A percentile compares a stretch with the other conserved stretches of the same genome.
These are phyloP conservation scores for Peribolospora kevripleyi DNA, from an alignment of 768 basidiomycete species.

Conservation along the genomic window DNA sequence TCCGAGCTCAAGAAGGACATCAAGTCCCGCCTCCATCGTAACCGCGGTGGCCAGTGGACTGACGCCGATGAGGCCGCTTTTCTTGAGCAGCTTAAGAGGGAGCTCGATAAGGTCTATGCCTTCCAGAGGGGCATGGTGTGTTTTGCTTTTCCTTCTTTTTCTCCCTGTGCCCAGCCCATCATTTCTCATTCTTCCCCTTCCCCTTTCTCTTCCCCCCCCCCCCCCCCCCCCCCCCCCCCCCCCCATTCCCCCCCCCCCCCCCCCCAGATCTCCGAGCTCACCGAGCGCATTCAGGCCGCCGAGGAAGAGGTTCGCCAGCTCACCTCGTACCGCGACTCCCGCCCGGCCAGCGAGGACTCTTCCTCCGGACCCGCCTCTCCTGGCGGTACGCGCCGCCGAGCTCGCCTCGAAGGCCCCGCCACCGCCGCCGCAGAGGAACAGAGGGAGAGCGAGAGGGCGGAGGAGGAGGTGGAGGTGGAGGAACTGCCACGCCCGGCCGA, in stretches of 20 bases:
- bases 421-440: conserved; percentile 51
- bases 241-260: background rate
- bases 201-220: background rate
- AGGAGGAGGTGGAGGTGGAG: conserved; percentile 10
- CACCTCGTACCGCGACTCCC: conserved; percentile 27
- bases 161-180: background rate
- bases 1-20: conserved; percentile 69
- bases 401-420: conserved; percentile 23
- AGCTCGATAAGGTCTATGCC: conserved; percentile 79
- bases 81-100: conserved; percentile 28
- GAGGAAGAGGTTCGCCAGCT: conserved; percentile 58
- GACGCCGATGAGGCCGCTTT: conserved; percentile 62
- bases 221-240: background rate
- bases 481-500: conserved; percentile 4
- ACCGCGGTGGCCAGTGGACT: conserved; percentile 31
- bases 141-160: conserved; percentile 1
- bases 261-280: conserved; percentile 49
- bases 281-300: conserved; percentile 53
- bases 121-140: conserved; percentile 72
- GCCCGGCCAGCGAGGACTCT: background rate
- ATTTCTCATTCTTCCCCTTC: background rate
- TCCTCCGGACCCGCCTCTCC: background rate
- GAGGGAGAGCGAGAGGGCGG: conserved; percentile 10
- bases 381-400: conserved; percentile 1
- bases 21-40: conserved; percentile 23